Percentiles rank a stretch among this genome's conserved stretches.
Conservation (phyloP, 495 filamentous ascomycete genomes). For the Hypoxylon fragiforme region DNA sequence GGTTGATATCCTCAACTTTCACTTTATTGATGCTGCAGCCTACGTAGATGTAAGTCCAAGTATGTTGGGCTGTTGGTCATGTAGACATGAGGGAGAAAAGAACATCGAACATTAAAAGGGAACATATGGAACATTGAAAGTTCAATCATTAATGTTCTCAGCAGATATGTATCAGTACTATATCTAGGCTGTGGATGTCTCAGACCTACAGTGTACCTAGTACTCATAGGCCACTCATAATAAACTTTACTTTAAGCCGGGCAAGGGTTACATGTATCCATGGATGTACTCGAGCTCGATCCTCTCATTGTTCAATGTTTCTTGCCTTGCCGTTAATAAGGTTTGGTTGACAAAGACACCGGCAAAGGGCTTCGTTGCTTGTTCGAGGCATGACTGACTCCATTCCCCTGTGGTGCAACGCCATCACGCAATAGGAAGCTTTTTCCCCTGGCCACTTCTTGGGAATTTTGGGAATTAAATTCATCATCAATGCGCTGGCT, state of each 20-base stretch:
- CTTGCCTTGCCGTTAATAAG: conserved; percentile 16
- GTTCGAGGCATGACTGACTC: conserved; percentile 23
- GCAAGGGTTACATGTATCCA: too few species aligned
- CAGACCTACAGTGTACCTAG: conserved; percentile 17
- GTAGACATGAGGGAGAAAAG: too few species aligned
- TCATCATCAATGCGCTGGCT: neutral
- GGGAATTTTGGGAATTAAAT: neutral
- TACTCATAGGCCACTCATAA: neutral
- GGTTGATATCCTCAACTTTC: too few species aligned
- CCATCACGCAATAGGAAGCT: conserved; percentile 26
- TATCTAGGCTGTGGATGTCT: too few species aligned
- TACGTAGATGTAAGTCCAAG: too few species aligned
- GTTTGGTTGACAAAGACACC: conserved; percentile 20
- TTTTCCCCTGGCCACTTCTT: conserved; percentile 16
- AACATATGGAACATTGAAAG: conserved; percentile 2
- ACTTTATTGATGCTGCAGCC: too few species aligned
- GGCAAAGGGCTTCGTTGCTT: conserved; percentile 4
- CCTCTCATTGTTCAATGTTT: conserved; percentile 9
- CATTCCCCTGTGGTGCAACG: conserved; percentile 13
- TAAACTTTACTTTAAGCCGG: conserved; percentile 5
- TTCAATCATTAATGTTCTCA: conserved; percentile 9
- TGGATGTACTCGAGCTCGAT: conserved; percentile 15
- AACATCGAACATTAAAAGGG: too few species aligned
- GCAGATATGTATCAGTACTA: too few species aligned
- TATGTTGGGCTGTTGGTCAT: too few species aligned